These are phyloP conservation scores for Microbotryomycetes sp. DNA, from an alignment of 1,284 basidiomycete genomes.

Conservation along the genomic window DNA sequence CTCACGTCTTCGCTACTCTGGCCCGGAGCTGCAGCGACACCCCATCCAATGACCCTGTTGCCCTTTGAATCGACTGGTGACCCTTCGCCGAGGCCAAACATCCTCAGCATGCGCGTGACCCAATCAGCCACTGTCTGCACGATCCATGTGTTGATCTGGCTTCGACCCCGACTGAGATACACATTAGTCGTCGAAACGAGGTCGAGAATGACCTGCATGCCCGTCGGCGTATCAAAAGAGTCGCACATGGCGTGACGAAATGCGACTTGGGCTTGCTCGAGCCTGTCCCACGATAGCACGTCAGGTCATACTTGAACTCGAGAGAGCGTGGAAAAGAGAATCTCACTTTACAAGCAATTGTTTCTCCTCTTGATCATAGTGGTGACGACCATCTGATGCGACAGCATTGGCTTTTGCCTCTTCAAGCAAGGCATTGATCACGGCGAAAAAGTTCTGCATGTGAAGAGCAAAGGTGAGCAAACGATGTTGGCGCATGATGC, in stretches of 20 bases:
- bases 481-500: neutral
- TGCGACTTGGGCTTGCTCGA: conserved; percentile 64
- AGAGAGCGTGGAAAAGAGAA: neutral
- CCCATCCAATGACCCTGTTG: conserved; percentile 46
- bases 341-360: conserved; percentile 37
- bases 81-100: conserved; percentile 92
- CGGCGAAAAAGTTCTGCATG: conserved; percentile 84
- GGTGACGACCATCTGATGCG: conserved; percentile 44
- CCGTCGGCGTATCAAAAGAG: conserved; percentile 91
- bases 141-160: conserved; percentile 55
- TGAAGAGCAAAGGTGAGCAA: too few relatives aligned
- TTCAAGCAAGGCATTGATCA: conserved; percentile 64
- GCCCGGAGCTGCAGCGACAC: conserved; percentile 38
- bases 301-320: conserved; percentile 1
- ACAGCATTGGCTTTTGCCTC: conserved; percentile 42
- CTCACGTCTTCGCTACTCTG: conserved; percentile 35
- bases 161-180: conserved; percentile 54
- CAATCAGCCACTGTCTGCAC: conserved; percentile 71
- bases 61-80: conserved; percentile 20
- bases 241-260: conserved; percentile 92
- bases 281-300: conserved; percentile 44
- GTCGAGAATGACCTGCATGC: conserved; percentile 68
- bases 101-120: conserved; percentile 81
- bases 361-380: conserved; percentile 47
- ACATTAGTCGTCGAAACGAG: conserved; percentile 82